phyloP scores from a whole-genome alignment of 2,329 filamentous ascomycete genomes.

The Botryotinia globosa region DNA sequence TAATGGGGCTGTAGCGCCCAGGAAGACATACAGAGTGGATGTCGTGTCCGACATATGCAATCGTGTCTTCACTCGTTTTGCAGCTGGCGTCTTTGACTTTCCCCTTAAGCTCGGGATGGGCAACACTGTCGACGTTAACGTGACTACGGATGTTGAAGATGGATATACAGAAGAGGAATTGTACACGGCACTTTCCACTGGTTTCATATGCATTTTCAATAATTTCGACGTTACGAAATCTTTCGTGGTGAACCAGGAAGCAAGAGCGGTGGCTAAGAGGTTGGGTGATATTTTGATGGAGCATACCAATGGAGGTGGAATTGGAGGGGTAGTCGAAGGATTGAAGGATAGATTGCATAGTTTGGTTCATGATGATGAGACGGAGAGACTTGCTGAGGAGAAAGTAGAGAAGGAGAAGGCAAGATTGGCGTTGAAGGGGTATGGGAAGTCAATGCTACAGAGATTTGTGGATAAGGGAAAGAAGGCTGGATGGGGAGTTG shows the following conservation, averaged over 20 bases:
- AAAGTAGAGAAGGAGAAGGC: slow-evolving; percentile 39
- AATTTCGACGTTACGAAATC: slow-evolving; percentile 61
- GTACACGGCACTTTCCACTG: slow-evolving; percentile 49
- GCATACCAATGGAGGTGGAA: slow-evolving; percentile 60
- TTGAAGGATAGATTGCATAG: slow-evolving; percentile 5
- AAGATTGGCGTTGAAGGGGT: slow-evolving; percentile 56
- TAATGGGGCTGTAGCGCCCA: not conserved
- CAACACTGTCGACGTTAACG: slow-evolving; percentile 30
- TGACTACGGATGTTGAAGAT: not conserved
- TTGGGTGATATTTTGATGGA: slow-evolving; percentile 61
- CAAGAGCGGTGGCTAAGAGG: slow-evolving; percentile 54
- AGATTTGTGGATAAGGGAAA: slow-evolving; percentile 59
- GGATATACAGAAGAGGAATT: slow-evolving; percentile 32
- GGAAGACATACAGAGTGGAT: slow-evolving; percentile 52
- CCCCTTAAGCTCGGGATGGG: slow-evolving; percentile 39
- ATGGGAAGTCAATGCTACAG: slow-evolving; percentile 64
- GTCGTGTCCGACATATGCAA: slow-evolving; percentile 59
- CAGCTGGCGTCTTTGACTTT: slow-evolving; percentile 49
- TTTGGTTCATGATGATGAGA: slow-evolving; percentile 4
- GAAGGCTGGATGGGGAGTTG: slow-evolving; percentile 45
- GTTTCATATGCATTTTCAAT: slow-evolving; percentile 65
- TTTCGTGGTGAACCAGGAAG: slow-evolving; percentile 54
- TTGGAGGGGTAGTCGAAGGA: not conserved
- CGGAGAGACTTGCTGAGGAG: slow-evolving; percentile 41
- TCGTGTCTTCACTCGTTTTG: slow-evolving; percentile 51